Evolutionary conservation across 2,329 filamentous ascomycete genomes (phyloP).

Genomic region (Epichloe elymi): DNA sequence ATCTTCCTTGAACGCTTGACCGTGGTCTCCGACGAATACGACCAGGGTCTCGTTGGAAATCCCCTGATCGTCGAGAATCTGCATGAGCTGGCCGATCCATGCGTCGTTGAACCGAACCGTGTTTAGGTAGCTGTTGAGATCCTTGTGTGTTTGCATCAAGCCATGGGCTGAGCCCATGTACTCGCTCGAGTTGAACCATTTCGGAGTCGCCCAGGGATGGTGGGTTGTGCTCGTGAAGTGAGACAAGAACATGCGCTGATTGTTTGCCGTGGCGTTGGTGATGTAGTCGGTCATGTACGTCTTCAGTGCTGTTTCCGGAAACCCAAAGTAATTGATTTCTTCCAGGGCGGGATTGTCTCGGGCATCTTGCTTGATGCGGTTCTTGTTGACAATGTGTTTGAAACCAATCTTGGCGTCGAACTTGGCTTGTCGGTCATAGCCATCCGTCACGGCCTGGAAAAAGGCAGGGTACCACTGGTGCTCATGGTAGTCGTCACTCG

Average conservation of each 20-base stretch:
- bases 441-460: slow-evolving; percentile 18
- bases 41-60: slow-evolving; percentile 22
- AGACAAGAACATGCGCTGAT: slow-evolving; percentile 19
- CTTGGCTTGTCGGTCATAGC: slow-evolving; percentile 18
- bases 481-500: slow-evolving; percentile 10
- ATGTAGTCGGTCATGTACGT: slow-evolving; percentile 19
- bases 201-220: slow-evolving; percentile 18
- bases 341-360: neutral
- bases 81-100: slow-evolving; percentile 19
- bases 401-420: slow-evolving; percentile 11
- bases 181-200: slow-evolving; percentile 9
- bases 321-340: slow-evolving; percentile 21
- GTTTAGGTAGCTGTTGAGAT: slow-evolving; percentile 19
- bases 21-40: slow-evolving; percentile 23
- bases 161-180: slow-evolving; percentile 11
- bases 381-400: slow-evolving; percentile 9
- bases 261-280: slow-evolving; percentile 12
- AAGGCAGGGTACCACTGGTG: slow-evolving; percentile 18
- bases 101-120: slow-evolving; percentile 18
- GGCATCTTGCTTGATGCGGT: slow-evolving; percentile 6
- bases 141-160: slow-evolving; percentile 8
- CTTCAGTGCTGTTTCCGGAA: slow-evolving; percentile 16
- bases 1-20: slow-evolving; percentile 20
- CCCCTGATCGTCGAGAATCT: slow-evolving; percentile 18
- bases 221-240: slow-evolving; percentile 22